These are phyloP conservation scores for Stentor coeruleus DNA, from an alignment of 73 alveolate species.

Conservation along the genomic window DNA sequence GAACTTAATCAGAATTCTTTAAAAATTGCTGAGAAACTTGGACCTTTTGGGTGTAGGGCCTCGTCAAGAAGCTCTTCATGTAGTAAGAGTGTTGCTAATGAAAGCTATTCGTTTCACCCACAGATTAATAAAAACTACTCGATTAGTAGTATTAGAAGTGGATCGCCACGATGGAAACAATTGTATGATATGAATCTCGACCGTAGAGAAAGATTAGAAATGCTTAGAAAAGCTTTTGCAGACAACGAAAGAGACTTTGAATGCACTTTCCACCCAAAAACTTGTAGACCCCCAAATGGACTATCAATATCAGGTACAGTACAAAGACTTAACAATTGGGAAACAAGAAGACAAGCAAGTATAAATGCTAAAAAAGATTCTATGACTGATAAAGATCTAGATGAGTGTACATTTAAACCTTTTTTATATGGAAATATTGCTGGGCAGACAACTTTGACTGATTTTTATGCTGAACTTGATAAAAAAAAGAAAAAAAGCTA, in stretches of 20 bases:
- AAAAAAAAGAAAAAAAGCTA: neutral
- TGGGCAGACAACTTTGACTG: neutral
- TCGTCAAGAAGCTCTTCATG: neutral
- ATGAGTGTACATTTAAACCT: constrained; percentile 14
- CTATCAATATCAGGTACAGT: neutral
- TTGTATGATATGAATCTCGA: neutral
- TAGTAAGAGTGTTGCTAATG: neutral
- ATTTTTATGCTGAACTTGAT: neutral
- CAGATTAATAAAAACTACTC: neutral
- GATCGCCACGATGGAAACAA: neutral
- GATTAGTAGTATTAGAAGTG: neutral
- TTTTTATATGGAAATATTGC: neutral
- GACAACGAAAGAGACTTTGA: constrained; percentile 11
- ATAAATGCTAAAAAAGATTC: neutral
- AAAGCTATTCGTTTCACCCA: neutral
- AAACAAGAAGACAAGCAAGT: neutral
- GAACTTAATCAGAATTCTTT: neutral
- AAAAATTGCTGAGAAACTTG: neutral
- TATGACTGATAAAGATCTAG: neutral
- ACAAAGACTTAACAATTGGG: constrained; percentile 21
- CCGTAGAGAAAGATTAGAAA: neutral
- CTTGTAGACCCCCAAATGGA: neutral
- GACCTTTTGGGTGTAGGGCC: constrained; percentile 23
- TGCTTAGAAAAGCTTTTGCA: neutral
- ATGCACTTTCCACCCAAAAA: constrained; percentile 25